Evolutionary conservation across 2,329 filamentous ascomycete genomes (phyloP).

Genomic region (Colletotrichum tropicicola): DNA sequence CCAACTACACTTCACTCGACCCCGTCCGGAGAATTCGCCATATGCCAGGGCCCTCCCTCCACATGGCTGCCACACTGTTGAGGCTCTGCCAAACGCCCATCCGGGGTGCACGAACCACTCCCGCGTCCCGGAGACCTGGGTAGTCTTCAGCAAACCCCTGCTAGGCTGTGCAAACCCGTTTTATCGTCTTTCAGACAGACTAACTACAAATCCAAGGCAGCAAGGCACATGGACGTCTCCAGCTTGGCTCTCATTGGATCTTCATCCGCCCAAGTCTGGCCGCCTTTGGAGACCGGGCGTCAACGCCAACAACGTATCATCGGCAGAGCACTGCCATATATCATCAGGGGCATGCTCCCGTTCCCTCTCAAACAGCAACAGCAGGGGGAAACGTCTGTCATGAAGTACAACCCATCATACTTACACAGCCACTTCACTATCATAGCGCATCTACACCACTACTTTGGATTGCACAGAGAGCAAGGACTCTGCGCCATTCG

Average conservation of each 20-base stretch:
- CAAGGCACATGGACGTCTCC: not conserved
- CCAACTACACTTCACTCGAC: not conserved
- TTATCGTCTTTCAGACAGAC: not conserved
- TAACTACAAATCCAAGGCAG: not conserved
- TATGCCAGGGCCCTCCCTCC: not conserved
- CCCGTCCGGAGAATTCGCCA: not conserved
- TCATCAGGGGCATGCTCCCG: not conserved
- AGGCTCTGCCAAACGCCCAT: not conserved
- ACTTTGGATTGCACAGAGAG: too few species aligned
- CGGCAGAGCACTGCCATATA: not conserved
- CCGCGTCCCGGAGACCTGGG: not conserved
- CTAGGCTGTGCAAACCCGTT: not conserved
- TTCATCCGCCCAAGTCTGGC: not conserved
- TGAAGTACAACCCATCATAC: not conserved
- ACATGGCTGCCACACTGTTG: slow-evolving; percentile 1
- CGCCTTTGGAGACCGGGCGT: not conserved
- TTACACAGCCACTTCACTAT: not conserved
- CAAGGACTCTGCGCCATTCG: too few species aligned
- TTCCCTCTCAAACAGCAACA: not conserved
- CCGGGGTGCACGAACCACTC: slow-evolving; percentile 4
- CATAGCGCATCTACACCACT: not conserved
- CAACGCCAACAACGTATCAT: too few species aligned
- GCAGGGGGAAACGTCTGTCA: not conserved
- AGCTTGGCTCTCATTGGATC: not conserved
- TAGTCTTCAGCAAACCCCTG: slow-evolving; percentile 11